Base-by-base conservation (phyloP, 1,284 basidiomycete genomes). In the Mycosarcoma maydis region DNA sequence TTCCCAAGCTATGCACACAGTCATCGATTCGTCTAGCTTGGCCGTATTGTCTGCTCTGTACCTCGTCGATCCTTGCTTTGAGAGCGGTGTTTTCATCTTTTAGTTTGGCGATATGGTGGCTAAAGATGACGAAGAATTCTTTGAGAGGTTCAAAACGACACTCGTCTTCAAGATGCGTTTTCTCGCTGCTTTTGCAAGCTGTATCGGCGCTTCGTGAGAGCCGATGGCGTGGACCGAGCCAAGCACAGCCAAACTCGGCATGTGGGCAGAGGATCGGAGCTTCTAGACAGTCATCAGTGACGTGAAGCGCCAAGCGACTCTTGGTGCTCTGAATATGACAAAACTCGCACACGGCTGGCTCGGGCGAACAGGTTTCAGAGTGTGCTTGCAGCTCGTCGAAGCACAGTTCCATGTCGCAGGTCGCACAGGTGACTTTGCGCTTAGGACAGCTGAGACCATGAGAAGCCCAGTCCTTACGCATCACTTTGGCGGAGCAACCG, bases 391-490 rank as follows among this genome's bases (percentile, higher is more conserved):
- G 23, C 36, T 73, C 60, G 19, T 69, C 66, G 1, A 34, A 36
- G 20, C 33, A 46, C 1, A 73, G 23, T 13, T 27, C 23, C 4
- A n/a, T 6, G 17, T 64, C 59, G 29, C 70, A 73, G 0, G 66
- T 53, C 0, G 61, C 29, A 32, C 70, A 73, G n/a, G 6, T 14
- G 1, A 43, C 30, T 10, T 54, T 58, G 32, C 66, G 53, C 37
- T 69, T 73, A 5, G 57, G 58, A 33, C 70, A 69, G 16, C 26
- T 39, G 1, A 55, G 41, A 3, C 49, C 58, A 16, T 76, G 74
- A 1, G 46, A 22, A 3, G 55, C 53, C 72, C 72, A 74, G 34
- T 76, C 74, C 22, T 74, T 76, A 19, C 73, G 53, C 61, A 75
- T 66, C 14, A 76, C 72, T 36, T 68, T 75, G 7, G 56, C 61